Conservation (phyloP, 1,284 basidiomycete genomes). For the Cutaneotrichosporon sp. region DNA sequence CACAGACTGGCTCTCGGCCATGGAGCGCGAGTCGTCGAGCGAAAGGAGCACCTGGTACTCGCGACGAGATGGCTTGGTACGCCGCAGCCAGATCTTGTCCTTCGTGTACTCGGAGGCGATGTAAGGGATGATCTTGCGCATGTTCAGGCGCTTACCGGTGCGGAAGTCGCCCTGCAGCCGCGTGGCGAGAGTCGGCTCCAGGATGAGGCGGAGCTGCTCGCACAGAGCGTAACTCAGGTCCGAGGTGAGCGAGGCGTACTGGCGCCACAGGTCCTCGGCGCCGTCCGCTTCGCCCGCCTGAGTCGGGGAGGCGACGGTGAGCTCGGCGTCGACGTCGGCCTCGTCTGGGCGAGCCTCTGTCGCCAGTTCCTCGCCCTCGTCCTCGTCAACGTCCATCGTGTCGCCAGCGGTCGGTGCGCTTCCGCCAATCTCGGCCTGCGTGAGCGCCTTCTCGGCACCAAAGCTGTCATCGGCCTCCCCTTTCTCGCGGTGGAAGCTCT, state of each 20-base stretch:
- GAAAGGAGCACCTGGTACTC: constrained; percentile 96
- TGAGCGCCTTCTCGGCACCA: constrained; percentile 51
- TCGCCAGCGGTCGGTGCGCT: constrained; percentile 30
- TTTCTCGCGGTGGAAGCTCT: constrained; percentile 25
- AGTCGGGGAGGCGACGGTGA: constrained; percentile 58
- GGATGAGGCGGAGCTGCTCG: constrained; percentile 93
- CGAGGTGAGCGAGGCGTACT: constrained; percentile 85
- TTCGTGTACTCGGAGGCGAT: constrained; percentile 99
- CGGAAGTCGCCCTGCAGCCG: constrained; percentile 96
- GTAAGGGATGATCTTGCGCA: constrained; percentile 99
- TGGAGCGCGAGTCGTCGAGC: constrained; percentile 93
- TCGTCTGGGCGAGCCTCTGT: constrained; percentile 35
- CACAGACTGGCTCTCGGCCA: constrained; percentile 90
- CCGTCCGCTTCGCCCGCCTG: constrained; percentile 13
- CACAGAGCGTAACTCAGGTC: constrained; percentile 88
- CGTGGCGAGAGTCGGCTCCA: constrained; percentile 92
- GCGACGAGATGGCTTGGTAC: constrained; percentile 87
- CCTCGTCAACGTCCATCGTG: constrained; percentile 43
- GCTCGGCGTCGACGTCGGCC: constrained; percentile 57
- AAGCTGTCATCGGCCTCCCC: constrained; percentile 27
- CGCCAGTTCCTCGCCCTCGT: constrained; percentile 45
- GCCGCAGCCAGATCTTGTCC: constrained; percentile 98
- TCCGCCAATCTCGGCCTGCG: constrained; percentile 48
- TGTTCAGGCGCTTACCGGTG: constrained; percentile 95
- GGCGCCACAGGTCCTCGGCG: constrained; percentile 80